Evolutionary conservation across 306 rosid genomes (phyloP), one percentile per base, ranked within the genome.

Genomic region (Cyamopsis tetragonoloba): DNA sequence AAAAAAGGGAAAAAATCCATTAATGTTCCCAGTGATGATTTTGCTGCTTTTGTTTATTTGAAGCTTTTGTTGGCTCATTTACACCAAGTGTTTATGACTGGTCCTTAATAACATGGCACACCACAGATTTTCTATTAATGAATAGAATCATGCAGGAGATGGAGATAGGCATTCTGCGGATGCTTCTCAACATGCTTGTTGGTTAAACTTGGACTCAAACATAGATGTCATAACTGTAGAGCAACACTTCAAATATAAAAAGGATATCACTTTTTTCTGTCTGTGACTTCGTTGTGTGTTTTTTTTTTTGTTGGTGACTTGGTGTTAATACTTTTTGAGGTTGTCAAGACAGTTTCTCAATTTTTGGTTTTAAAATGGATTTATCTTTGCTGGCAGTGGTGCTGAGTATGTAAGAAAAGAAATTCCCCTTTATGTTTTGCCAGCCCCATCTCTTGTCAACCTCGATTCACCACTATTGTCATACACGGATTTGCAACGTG

Each of bases 341-440:
- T 47, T 59, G 39, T 17, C 13, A 30, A 62, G 30, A 62, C 71
- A 48, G 41, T 38, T 60, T 80, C 34, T 60, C 35, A 41, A 62
- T 49, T 54, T 72, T 51, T 63, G 65, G 58, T 65, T 78, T 68
- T 64, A 26, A 59, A 73, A 17, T 69, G 28, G 55, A 28, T 72
- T 71, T 23, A n/a, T 65, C 41, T 84, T 75, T 84, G 70, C 72
- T 83, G 47, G 66, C 86, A 95, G 99, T 75, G 97, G 95, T 75
- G 99, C 97, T 8, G 96, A 86, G 76, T 85, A 60, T 71, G 73
- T 74, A 53, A 82, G 96, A 87, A 95, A 85, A 83, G 99, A 95
- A 87, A 85, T 95, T 73, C 95, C 97, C 41, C 99, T 95, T 38
- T 71, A 77, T 69, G 99, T 95, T 10, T 71, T 85, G 77, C 95